These are phyloP conservation scores for Volvox reticuliferus DNA, from an alignment of 139 green algal genomes.

Conservation along the genomic window DNA sequence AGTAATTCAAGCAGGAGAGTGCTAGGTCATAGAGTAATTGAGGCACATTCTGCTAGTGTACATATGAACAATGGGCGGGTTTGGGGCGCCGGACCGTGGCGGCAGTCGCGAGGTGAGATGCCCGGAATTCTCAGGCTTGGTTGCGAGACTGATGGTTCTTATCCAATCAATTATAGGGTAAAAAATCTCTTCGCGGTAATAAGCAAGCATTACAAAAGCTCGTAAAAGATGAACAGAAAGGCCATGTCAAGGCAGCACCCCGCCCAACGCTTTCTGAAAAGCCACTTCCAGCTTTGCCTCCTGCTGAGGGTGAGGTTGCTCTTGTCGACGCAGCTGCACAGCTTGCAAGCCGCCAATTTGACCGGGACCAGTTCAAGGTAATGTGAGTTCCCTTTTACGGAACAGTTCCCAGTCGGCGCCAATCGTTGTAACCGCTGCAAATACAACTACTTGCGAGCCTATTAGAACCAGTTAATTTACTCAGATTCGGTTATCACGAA, in stretches of 20 bases:
- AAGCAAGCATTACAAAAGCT: conserved; percentile 15
- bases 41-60: not conserved
- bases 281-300: not conserved
- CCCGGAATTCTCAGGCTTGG: not conserved
- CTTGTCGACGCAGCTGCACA: conserved; percentile 4
- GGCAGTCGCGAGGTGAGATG: conserved; percentile 14
- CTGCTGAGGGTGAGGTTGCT: not conserved
- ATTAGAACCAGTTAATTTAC: no score
- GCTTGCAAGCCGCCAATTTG: conserved; percentile 30
- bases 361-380: conserved; percentile 45
- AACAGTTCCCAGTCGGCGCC: not conserved
- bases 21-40: not conserved
- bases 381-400: not conserved
- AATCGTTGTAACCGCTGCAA: not conserved
- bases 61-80: conserved; percentile 23
- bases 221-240: conserved; percentile 13
- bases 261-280: not conserved
- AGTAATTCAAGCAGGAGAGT: no score
- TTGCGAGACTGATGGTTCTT: no score
- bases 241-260: not conserved
- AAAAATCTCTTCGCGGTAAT: conserved; percentile 26
- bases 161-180: not conserved
- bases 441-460: not conserved
- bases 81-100: conserved; percentile 17
- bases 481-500: no score